Conservation (phyloP, 2,329 filamentous ascomycete species). For the Hypoxylon sp. region DNA sequence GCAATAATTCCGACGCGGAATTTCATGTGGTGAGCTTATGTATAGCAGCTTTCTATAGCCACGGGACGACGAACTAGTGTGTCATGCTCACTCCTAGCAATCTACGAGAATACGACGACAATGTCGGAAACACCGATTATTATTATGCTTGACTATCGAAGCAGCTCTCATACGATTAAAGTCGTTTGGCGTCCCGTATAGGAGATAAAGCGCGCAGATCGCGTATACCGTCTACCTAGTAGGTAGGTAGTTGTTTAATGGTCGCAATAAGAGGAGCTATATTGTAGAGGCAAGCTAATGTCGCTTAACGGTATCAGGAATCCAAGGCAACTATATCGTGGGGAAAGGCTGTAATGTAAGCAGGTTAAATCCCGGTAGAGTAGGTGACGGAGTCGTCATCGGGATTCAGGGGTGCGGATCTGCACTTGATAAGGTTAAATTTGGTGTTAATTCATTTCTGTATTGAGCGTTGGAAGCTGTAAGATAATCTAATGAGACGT, state of each 20-base stretch:
- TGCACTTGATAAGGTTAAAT: conserved; percentile 26
- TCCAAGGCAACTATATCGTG: conserved; percentile 20
- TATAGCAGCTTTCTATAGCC: conserved; percentile 5
- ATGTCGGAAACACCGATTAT: conserved; percentile 9
- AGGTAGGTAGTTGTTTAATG: conserved; percentile 15
- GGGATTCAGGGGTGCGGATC: conserved; percentile 27
- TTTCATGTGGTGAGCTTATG: conserved; percentile 30
- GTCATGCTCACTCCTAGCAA: conserved; percentile 19
- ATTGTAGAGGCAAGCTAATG: conserved; percentile 4
- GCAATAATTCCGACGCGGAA: conserved; percentile 12
- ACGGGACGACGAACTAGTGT: conserved; percentile 17
- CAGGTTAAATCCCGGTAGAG: conserved; percentile 32
- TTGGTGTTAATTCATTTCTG: conserved; percentile 14
- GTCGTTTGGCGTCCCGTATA: conserved; percentile 7
- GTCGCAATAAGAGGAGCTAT: conserved; percentile 5
- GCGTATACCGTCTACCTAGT: background rate
- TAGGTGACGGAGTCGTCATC: conserved; percentile 28
- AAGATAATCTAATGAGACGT: conserved; percentile 4
- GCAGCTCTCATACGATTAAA: conserved; percentile 13
- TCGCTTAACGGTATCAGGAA: conserved; percentile 9
- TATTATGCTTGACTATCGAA: background rate
- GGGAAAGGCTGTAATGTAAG: conserved; percentile 19
- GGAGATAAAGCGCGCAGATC: conserved; percentile 7
- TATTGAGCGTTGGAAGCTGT: conserved; percentile 5
- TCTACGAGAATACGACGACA: conserved; percentile 23